These are phyloP conservation scores for Volutella citrinella DNA, from an alignment of 2,329 filamentous ascomycete genomes.

Conservation along the genomic window DNA sequence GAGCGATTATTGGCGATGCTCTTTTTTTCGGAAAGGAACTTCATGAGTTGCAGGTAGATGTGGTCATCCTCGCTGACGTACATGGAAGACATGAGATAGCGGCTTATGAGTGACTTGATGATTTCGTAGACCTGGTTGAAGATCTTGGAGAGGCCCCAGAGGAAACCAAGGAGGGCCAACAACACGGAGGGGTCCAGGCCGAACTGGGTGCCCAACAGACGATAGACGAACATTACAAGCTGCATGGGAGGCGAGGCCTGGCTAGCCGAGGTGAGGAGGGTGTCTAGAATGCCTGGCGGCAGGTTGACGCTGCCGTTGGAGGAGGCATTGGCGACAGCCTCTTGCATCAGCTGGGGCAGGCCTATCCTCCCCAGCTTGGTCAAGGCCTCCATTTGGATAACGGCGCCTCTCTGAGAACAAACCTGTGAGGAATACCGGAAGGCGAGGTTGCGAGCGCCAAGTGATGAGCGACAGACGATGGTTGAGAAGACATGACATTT, in stretches of 20 bases:
- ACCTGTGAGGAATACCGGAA: no score
- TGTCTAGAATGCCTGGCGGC: constrained; percentile 37
- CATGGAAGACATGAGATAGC: constrained; percentile 50
- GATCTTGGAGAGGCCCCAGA: constrained; percentile 45
- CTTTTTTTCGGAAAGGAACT: constrained; percentile 54
- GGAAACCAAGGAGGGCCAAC: constrained; percentile 42
- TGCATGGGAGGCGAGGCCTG: constrained; percentile 40
- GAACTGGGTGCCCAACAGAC: constrained; percentile 40
- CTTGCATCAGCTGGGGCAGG: constrained; percentile 26
- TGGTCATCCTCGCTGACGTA: constrained; percentile 54
- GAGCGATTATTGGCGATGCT: constrained; percentile 48
- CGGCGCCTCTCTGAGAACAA: no score
- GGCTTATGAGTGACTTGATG: constrained; percentile 35
- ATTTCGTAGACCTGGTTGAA: constrained; percentile 32
- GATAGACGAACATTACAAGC: constrained; percentile 43
- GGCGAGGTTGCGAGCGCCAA: no score
- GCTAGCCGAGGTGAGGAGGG: constrained; percentile 44
- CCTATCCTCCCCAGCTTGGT: constrained; percentile 26
- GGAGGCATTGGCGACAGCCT: constrained; percentile 16
- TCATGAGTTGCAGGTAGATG: constrained; percentile 57
- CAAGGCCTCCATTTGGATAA: constrained; percentile 22
- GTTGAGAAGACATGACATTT: no score
- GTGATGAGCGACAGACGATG: no score
- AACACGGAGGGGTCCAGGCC: constrained; percentile 49
- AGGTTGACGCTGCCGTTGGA: constrained; percentile 21